phyloP scores from a whole-genome alignment of 2,329 filamentous ascomycete genomes.

The Calonectria ilicicola region DNA sequence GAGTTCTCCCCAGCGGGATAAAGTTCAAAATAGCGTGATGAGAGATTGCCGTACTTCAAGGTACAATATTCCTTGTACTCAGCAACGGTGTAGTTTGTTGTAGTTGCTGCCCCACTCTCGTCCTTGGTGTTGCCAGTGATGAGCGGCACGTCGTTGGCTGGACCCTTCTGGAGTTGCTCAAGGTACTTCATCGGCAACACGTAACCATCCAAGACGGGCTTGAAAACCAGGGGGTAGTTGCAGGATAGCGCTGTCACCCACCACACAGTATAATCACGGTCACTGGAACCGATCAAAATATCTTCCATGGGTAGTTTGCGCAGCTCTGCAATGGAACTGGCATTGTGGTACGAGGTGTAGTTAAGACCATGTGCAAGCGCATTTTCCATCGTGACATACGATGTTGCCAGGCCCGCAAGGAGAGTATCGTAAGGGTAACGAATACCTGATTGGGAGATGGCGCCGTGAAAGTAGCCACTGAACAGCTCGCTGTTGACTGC shows the following conservation, averaged over 20 bases:
- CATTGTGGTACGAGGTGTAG: slow-evolving; percentile 7
- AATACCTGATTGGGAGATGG: slow-evolving; percentile 21
- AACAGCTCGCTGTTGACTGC: slow-evolving; percentile 20
- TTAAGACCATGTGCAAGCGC: background rate
- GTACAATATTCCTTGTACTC: slow-evolving; percentile 17
- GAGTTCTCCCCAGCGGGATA: background rate
- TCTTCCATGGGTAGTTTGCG: slow-evolving; percentile 13
- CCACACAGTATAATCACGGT: slow-evolving; percentile 4
- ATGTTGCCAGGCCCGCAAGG: slow-evolving; percentile 9
- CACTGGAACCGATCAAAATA: background rate
- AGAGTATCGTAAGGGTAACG: slow-evolving; percentile 21
- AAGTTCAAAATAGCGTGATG: background rate
- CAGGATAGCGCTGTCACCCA: slow-evolving; percentile 2
- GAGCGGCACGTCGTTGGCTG: slow-evolving; percentile 24
- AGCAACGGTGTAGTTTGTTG: slow-evolving; percentile 7
- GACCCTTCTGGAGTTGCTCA: slow-evolving; percentile 14
- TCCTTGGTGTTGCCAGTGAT: slow-evolving; percentile 27
- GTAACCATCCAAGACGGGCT: slow-evolving; percentile 19
- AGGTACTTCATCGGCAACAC: slow-evolving; percentile 19
- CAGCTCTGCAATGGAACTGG: background rate
- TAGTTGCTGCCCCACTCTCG: slow-evolving; percentile 3
- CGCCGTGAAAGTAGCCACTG: slow-evolving; percentile 17
- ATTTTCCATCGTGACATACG: slow-evolving; percentile 13
- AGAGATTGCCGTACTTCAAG: slow-evolving; percentile 2
- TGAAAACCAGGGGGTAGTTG: slow-evolving; percentile 12